Percentiles rank a stretch among this genome's conserved stretches.
These are phyloP conservation scores for Dactylellina haptotyla DNA, from an alignment of 2,329 filamentous ascomycete species.

Conservation along the genomic window DNA sequence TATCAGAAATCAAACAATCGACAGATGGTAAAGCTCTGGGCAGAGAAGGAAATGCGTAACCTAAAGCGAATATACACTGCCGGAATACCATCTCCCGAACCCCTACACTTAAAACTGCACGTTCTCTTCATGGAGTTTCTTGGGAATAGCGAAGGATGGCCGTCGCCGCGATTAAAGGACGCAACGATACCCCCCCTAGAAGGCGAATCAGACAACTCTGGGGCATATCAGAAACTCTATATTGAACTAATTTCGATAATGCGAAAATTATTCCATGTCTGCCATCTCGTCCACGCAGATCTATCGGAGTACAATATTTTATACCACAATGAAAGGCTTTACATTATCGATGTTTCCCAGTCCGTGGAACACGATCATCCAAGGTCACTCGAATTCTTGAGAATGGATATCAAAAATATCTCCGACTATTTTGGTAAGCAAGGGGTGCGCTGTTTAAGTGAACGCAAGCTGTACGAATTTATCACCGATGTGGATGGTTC, in stretches of 20 bases:
- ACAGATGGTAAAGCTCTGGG: constrained; percentile 98
- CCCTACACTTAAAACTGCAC: constrained; percentile 87
- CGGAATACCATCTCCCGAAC: constrained; percentile 89
- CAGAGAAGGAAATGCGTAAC: constrained; percentile 98
- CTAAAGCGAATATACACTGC: constrained; percentile 82
- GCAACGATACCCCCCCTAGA: constrained; percentile 72
- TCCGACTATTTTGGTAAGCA: constrained; percentile 90
- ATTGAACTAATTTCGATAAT: constrained; percentile 85
- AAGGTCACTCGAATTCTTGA: constrained; percentile 86
- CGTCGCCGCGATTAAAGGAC: constrained; percentile 88
- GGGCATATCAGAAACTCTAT: constrained; percentile 77
- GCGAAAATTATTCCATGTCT: constrained; percentile 91
- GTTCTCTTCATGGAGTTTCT: constrained; percentile 95
- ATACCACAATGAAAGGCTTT: constrained; percentile 82
- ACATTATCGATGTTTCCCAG: constrained; percentile 97
- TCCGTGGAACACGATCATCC: constrained; percentile 97
- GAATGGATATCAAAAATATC: constrained; percentile 98
- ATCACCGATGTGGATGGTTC: constrained; percentile 72
- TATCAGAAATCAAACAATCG: constrained; percentile 95
- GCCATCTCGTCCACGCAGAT: constrained; percentile 92
- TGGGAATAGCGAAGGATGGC: constrained; percentile 84
- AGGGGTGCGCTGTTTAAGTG: constrained; percentile 76
- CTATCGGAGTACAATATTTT: constrained; percentile 98
- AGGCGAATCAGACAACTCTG: constrained; percentile 67
- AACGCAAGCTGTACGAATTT: constrained; percentile 85